A percentile compares a stretch with the other conserved stretches of the same genome.
phyloP scores from a whole-genome alignment of 2,329 filamentous ascomycete species.

The Fusarium praegraminearum region DNA sequence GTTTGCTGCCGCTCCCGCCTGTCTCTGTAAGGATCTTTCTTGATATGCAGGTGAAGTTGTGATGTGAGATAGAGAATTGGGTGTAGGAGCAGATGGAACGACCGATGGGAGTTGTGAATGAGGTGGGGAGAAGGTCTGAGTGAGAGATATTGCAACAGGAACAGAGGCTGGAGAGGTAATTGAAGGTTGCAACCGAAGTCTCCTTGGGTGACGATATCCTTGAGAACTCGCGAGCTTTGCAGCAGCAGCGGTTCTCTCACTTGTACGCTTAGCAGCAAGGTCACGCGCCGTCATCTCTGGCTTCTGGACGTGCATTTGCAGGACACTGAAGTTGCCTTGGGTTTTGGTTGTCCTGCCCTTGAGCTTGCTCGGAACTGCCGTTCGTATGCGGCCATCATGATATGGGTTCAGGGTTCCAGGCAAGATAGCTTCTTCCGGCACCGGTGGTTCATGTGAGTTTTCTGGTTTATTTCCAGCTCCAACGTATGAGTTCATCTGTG shows the following conservation, averaged over 20 bases:
- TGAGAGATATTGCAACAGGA: not conserved
- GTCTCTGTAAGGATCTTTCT: not conserved
- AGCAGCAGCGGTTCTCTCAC: conserved; percentile 70
- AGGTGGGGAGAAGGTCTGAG: not conserved
- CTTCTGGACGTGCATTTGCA: conserved; percentile 68
- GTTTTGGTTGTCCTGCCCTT: conserved; percentile 68
- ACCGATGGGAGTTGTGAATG: conserved; percentile 7
- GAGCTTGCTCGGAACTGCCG: conserved; percentile 71
- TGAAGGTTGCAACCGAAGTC: conserved; percentile 55
- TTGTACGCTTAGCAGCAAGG: conserved; percentile 70
- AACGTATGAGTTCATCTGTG: conserved; percentile 19
- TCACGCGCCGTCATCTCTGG: conserved; percentile 62
- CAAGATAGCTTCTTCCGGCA: not conserved
- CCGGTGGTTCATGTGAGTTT: conserved; percentile 1
- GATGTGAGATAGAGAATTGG: conserved; percentile 6
- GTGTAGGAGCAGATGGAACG: conserved; percentile 3
- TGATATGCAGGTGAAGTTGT: not conserved
- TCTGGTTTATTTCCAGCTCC: not conserved
- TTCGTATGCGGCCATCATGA: conserved; percentile 56
- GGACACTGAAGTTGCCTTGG: conserved; percentile 72
- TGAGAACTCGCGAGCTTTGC: conserved; percentile 67
- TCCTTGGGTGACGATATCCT: conserved; percentile 64
- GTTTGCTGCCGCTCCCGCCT: not conserved
- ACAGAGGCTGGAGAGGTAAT: not conserved
- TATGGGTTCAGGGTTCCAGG: conserved; percentile 36